Evolutionary conservation across 2,329 filamentous ascomycete species (phyloP).

Genomic region (Dothideomycetidae sp.): DNA sequence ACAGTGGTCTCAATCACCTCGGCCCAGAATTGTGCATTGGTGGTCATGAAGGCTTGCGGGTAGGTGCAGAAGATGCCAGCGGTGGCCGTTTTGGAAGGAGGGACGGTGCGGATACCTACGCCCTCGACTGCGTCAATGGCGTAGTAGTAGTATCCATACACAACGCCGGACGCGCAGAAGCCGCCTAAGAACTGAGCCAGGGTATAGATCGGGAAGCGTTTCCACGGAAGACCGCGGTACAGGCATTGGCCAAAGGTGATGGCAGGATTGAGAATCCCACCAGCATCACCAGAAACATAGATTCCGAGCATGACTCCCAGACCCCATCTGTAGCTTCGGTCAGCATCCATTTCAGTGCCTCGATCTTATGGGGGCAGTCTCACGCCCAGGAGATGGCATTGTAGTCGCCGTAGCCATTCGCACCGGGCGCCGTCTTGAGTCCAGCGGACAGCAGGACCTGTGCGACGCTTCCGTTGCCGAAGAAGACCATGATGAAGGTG

Average conservation of each 20-base stretch:
- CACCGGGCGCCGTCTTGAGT: slow-evolving; percentile 22
- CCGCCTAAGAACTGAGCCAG: slow-evolving; percentile 51
- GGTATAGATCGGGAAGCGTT: slow-evolving; percentile 54
- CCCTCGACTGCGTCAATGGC: slow-evolving; percentile 29
- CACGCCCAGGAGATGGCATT: slow-evolving; percentile 27
- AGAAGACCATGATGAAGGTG: slow-evolving; percentile 23
- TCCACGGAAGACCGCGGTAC: slow-evolving; percentile 52
- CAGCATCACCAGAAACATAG: slow-evolving; percentile 21
- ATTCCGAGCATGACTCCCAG: slow-evolving; percentile 54
- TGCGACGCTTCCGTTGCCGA: slow-evolving; percentile 25
- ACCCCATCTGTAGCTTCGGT: slow-evolving; percentile 22
- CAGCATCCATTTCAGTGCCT: not conserved
- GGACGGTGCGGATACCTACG: slow-evolving; percentile 46
- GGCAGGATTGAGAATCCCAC: slow-evolving; percentile 33
- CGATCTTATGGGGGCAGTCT: no score
- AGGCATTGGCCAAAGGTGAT: slow-evolving; percentile 57
- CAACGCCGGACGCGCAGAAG: slow-evolving; percentile 39
- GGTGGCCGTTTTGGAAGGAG: slow-evolving; percentile 42
- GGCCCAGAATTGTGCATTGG: slow-evolving; percentile 53
- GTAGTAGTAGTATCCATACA: slow-evolving; percentile 30
- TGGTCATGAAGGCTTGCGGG: slow-evolving; percentile 51
- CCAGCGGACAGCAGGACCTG: slow-evolving; percentile 24
- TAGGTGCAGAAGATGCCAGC: slow-evolving; percentile 64
- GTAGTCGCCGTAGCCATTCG: slow-evolving; percentile 24
- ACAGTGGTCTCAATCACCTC: slow-evolving; percentile 55